These are phyloP conservation scores for Polygonum maritimum DNA, from an alignment of 148 eudicot species.

Conservation along the genomic window DNA sequence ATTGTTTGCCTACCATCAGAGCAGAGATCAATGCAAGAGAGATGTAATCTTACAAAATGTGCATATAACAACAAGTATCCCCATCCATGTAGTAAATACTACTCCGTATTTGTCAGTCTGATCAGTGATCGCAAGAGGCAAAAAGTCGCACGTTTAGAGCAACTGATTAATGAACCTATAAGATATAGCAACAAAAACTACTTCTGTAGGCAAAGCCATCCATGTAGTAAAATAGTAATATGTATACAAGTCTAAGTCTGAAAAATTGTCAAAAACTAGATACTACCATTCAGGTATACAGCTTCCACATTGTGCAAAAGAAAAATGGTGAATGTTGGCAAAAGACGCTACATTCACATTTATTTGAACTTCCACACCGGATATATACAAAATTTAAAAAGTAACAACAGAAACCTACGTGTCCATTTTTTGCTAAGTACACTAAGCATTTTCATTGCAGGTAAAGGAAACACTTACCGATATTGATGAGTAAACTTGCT, in stretches of 20 bases:
- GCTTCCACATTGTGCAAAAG: not conserved
- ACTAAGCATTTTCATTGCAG: not conserved
- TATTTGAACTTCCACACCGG: slow-evolving; percentile 73
- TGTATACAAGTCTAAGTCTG: not conserved
- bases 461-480: slow-evolving; percentile 35
- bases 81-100: too few species aligned
- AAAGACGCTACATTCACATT: slow-evolving; percentile 28
- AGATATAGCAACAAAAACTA: not conserved
- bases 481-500: slow-evolving; percentile 54
- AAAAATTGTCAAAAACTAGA: not conserved
- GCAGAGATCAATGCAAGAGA: not conserved
- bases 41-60: not conserved
- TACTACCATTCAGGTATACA: not conserved
- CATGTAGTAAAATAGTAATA: not conserved
- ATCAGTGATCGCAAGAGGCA: too few species aligned
- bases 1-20: not conserved
- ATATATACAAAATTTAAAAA: slow-evolving; percentile 17
- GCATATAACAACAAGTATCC: not conserved
- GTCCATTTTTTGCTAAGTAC: slow-evolving; percentile 3
- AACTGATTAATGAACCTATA: too few species aligned
- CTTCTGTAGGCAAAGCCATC: not conserved
- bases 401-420: not conserved
- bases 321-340: not conserved
- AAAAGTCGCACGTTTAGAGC: too few species aligned
- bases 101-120: too few species aligned